Evolutionary conservation across 2,329 filamentous ascomycete genomes (phyloP), one percentile per base, ranked within the genome.

Genomic region (Fusarium albosuccineum): DNA sequence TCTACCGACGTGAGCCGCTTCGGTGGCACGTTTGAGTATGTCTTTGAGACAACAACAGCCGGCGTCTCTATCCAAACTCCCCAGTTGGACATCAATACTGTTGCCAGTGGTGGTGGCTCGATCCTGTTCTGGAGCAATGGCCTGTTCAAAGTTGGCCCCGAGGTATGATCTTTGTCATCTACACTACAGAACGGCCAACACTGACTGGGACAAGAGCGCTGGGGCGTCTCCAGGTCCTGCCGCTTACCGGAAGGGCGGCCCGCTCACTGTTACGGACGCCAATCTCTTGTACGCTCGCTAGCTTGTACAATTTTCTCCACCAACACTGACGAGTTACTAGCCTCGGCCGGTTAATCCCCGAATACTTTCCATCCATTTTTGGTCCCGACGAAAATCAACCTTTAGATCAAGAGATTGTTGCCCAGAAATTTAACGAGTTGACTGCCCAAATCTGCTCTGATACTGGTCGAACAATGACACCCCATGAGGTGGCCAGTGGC

Each of bases 11-110:
- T 22, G 22, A 22, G 22, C 22, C 90, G 93, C 9, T 91, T 88
- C 82, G 91, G 37, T 93, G 80, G 81, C 2, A 74, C 75, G 2
- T 79, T 79, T 33, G 80, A 81, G 29, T 79, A 82, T 46, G 74
- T 81, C 0, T 93, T 94, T 63, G 91, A 93, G 72, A 93, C 91
- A 0, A 93, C 90, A 0, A 93, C 91, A 0, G 92, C 92, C 0
- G 92, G 92, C 11, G 88, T 94, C 2, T 90, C 91, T 2, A 92
- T 94, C 10, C 91, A 94, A 66, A 91, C 89, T 1, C 92, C 92
- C 0, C 92, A 94, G 73, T 84, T 94, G 2, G 92, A 94, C 70
- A 94, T 95, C 75, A 92, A 93, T 74, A 95, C 92, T 22, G 91
- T 94, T 5, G 91, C 91, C 26, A 91, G 91, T 7, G 91, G 91